These are phyloP conservation scores for Globisporangium spiculum DNA, from an alignment of 352 stramenopile species.

Conservation along the genomic window DNA sequence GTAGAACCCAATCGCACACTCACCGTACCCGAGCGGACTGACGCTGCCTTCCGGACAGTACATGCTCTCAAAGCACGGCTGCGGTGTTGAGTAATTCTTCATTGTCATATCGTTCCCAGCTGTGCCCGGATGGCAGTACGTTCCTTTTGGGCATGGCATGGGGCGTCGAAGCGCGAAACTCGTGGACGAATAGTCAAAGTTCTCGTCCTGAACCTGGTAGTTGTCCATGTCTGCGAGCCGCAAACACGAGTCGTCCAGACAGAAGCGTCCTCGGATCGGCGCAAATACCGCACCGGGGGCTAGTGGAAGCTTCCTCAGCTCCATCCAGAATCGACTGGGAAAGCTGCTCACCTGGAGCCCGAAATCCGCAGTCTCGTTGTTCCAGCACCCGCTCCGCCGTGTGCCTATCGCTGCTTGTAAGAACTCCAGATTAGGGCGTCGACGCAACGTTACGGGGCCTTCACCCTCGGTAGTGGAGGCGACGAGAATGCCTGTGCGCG, in stretches of 20 bases:
- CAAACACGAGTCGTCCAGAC: conserved; percentile 91
- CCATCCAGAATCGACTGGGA: conserved; percentile 92
- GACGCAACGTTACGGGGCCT: conserved; percentile 38
- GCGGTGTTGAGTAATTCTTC: conserved; percentile 87
- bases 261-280: conserved; percentile 91
- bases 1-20: conserved; percentile 90
- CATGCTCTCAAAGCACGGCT: conserved; percentile 88
- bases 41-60: conserved; percentile 90
- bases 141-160: conserved; percentile 83
- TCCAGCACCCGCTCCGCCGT: conserved; percentile 89
- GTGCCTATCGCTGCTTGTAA: conserved; percentile 47
- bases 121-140: conserved; percentile 89
- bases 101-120: conserved; percentile 69
- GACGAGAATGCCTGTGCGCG: conserved; percentile 39
- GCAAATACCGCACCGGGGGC: conserved; percentile 61
- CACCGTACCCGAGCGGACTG: conserved; percentile 75
- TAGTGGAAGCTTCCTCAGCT: conserved; percentile 90
- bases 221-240: conserved; percentile 81
- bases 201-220: conserved; percentile 64
- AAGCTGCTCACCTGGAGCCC: conserved; percentile 88
- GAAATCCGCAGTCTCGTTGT: conserved; percentile 94
- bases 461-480: conserved; percentile 32
- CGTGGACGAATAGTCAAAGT: conserved; percentile 83
- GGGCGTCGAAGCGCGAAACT: conserved; percentile 80
- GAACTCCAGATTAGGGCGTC: conserved; percentile 21